phyloP scores from a whole-genome alignment of 352 stramenopile genomes.

The Pythium dissimile region DNA sequence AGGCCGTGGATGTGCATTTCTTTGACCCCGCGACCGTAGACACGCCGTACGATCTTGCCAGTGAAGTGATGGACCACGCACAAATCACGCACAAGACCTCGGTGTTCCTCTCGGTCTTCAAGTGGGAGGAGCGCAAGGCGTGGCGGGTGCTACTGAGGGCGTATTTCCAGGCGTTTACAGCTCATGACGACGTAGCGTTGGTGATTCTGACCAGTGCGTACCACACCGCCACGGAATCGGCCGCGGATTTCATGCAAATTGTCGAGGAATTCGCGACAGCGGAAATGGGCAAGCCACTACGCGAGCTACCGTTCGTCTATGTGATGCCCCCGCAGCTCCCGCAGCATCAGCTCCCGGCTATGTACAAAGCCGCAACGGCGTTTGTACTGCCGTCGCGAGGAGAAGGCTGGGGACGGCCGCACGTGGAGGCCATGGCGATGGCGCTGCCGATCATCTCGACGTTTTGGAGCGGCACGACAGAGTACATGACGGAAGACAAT shows the following conservation, averaged over 20 bases:
- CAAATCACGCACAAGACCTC: slow-evolving; percentile 42
- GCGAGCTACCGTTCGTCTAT: slow-evolving; percentile 52
- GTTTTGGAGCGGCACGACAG: slow-evolving; percentile 89
- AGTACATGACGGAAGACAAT: slow-evolving; percentile 87
- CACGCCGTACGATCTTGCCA: slow-evolving; percentile 44
- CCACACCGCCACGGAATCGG: slow-evolving; percentile 49
- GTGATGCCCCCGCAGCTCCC: slow-evolving; percentile 62
- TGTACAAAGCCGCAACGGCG: slow-evolving; percentile 79
- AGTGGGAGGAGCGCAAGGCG: slow-evolving; percentile 92
- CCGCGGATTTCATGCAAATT: slow-evolving; percentile 41
- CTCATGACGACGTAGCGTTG: slow-evolving; percentile 63
- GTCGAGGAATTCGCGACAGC: slow-evolving; percentile 58
- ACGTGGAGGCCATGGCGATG: slow-evolving; percentile 94
- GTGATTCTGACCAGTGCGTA: slow-evolving; percentile 89
- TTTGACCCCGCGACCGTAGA: slow-evolving; percentile 66
- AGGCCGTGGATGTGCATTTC: slow-evolving; percentile 89
- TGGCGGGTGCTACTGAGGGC: slow-evolving; percentile 85
- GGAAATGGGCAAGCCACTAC: slow-evolving; percentile 37
- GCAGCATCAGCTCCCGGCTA: slow-evolving; percentile 41
- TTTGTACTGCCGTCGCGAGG: slow-evolving; percentile 90
- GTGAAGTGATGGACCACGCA: slow-evolving; percentile 18
- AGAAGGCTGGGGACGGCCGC: slow-evolving; percentile 92
- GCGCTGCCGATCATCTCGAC: slow-evolving; percentile 87
- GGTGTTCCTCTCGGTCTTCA: slow-evolving; percentile 93
- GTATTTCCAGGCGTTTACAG: slow-evolving; percentile 77